Base-by-base conservation (phyloP, 2,329 filamentous ascomycete genomes). In the Colletotrichum echinochloae region DNA sequence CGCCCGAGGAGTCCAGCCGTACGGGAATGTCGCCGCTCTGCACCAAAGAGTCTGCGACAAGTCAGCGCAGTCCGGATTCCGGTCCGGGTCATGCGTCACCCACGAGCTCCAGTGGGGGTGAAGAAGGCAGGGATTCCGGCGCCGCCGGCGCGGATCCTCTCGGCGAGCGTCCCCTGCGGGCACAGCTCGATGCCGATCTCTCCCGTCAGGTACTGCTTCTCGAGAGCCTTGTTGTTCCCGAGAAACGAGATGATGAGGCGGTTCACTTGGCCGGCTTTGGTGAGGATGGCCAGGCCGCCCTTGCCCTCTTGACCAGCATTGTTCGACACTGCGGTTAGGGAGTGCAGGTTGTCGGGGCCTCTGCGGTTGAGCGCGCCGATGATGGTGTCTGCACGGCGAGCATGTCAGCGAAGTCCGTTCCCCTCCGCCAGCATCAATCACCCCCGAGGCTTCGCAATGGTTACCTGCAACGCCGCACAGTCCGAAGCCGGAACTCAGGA, bases 41-140 rank as follows among this genome's bases (percentile, higher is more conserved):
- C 1, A 93, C 81, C 9, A 92, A 85, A 0, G 91, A 93, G 66
- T 90, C 90, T 81, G 7, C 0, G 0, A 1, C 14, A 70, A 70
- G 60, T 71, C 60, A 71, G 60, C 23, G 9, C 14, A 7, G 2
- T 2, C 9, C 35, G 9, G 9, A 11, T 16, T 1, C 9, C 3
- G 1, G 8, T 12, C 1, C 33, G 0, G 2, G 12, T 18, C 3
- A 84, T 85, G 5, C 4, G 16, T 3, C 14, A 62, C 68, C 76
- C 83, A 89, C 88, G 86, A 46, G 88, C 89, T 66, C 90, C 93
- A 0, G 93, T 94, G 0, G 92, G 90, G 0, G 93, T 95, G 77
- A 90, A 96, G 78, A 96, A 95, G 0, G 92, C 92, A 1, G 92
- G 92, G 60, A 95, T 94, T 11, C 92, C 92, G 30, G 91, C 91